A percentile compares a stretch with the other conserved stretches of the same genome.
phyloP scores from a whole-genome alignment of 352 stramenopile species.

The Globisporangium perplexum region DNA sequence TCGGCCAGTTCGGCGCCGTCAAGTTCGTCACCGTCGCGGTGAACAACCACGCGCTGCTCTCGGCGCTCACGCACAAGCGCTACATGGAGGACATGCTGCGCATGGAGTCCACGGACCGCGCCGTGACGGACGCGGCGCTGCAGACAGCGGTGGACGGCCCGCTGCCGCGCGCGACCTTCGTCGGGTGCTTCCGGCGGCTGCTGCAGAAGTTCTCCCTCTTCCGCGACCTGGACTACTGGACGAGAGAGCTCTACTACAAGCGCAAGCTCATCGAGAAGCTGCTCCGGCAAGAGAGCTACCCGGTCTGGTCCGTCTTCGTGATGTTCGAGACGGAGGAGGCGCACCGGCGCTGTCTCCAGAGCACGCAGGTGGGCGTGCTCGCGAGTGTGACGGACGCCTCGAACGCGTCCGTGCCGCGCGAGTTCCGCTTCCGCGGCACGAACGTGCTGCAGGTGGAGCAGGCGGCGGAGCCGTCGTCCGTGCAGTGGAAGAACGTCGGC shows the following conservation, averaged over 20 bases:
- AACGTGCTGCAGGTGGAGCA: constrained; percentile 74
- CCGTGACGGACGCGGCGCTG: constrained; percentile 22
- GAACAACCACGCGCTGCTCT: constrained; percentile 53
- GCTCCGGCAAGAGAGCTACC: constrained; percentile 34
- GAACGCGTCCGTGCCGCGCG: constrained; percentile 20
- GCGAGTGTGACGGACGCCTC: constrained; percentile 35
- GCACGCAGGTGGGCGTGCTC: constrained; percentile 44
- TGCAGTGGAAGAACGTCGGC: constrained; percentile 66
- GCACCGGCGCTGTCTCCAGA: constrained; percentile 42
- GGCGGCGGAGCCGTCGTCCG: constrained; percentile 51
- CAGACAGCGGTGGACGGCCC: constrained; percentile 29
- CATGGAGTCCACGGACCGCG: constrained; percentile 48
- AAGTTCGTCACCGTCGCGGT: constrained; percentile 66
- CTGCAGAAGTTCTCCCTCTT: constrained; percentile 35
- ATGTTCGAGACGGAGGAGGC: constrained; percentile 74
- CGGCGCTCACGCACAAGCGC: constrained; percentile 48
- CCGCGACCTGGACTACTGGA: constrained; percentile 61
- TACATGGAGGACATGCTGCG: constrained; percentile 68
- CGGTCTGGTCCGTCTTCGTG: constrained; percentile 68
- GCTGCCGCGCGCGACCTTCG: constrained; percentile 13
- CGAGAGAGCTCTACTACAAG: constrained; percentile 36
- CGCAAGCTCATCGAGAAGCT: constrained; percentile 33
- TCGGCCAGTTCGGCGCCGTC: constrained; percentile 58
- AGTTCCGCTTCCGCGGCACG: constrained; percentile 51
- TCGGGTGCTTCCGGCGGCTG: constrained; percentile 19